phyloP scores from a whole-genome alignment of 805 yeast genomes.

The Metschnikowia cerradonensis region DNA sequence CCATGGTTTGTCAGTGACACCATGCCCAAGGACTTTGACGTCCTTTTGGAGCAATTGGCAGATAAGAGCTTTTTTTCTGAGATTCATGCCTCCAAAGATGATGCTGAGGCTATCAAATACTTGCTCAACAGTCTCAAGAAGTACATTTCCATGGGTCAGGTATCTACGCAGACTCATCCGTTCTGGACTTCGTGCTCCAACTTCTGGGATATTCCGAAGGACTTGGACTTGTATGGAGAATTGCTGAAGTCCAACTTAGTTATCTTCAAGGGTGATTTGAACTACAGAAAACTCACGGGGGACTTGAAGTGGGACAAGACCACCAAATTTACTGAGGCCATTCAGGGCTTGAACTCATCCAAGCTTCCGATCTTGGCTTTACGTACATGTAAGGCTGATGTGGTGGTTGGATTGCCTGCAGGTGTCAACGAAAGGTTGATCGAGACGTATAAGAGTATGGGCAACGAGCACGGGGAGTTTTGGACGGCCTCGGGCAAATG shows the following conservation, averaged over 20 bases:
- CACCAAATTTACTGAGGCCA: conserved; percentile 67
- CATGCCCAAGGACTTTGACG: conserved; percentile 71
- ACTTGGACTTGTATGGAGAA: conserved; percentile 56
- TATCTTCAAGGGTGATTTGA: conserved; percentile 92
- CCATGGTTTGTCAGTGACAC: conserved; percentile 99
- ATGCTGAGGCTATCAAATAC: conserved; percentile 19
- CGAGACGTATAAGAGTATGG: conserved; percentile 51
- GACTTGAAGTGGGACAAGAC: conserved; percentile 86
- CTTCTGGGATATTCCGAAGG: conserved; percentile 72
- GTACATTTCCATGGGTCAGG: conserved; percentile 20
- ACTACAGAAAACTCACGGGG: conserved; percentile 89
- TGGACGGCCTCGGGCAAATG: conserved; percentile 92
- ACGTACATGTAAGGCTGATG: conserved; percentile 96
- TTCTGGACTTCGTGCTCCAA: conserved; percentile 86
- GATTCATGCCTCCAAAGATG: conserved; percentile 18
- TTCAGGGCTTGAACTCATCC: conserved; percentile 61
- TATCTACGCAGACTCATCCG: conserved; percentile 45
- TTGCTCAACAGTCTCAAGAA: conserved; percentile 21
- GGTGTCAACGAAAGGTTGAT: conserved; percentile 72
- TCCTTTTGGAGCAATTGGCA: conserved; percentile 53
- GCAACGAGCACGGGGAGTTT: conserved; percentile 62
- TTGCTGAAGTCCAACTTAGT: conserved; percentile 63
- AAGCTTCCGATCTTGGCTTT: conserved; percentile 65
- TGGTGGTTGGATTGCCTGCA: conserved; percentile 73
- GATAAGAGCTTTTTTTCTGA: conserved; percentile 51